Percentiles rank a stretch among this genome's conserved stretches.
Evolutionary conservation across 2,329 filamentous ascomycete species (phyloP).

Genomic region (Botryotinia calthae): DNA sequence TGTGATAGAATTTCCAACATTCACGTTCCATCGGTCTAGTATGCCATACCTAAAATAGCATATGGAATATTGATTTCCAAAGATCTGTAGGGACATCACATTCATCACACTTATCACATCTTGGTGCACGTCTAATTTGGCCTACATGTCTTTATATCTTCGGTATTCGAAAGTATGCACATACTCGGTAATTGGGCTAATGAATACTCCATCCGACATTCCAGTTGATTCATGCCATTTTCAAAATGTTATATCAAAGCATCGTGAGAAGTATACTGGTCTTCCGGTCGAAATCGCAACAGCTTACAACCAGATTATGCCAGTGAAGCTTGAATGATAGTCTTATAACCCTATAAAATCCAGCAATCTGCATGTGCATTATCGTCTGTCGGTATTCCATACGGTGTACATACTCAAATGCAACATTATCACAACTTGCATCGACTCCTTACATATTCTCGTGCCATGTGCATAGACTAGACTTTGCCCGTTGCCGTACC

Average conservation of each 20-base stretch:
- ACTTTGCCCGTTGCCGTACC: not conserved
- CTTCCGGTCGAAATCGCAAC: not conserved
- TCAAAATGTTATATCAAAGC: not conserved
- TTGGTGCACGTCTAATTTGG: not conserved
- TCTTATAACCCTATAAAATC: not conserved
- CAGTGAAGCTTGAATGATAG: not conserved
- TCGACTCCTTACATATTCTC: not conserved
- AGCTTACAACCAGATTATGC: not conserved
- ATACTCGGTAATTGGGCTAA: not conserved
- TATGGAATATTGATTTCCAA: not conserved
- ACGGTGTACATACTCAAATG: not conserved
- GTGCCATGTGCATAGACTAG: not conserved
- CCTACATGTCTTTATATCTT: not conserved
- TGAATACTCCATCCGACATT: not conserved
- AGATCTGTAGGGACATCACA: not conserved
- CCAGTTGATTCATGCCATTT: not conserved
- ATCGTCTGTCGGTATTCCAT: not conserved
- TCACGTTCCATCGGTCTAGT: not conserved
- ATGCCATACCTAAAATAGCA: not conserved
- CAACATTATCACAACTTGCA: not conserved
- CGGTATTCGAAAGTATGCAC: not conserved
- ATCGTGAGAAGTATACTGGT: not conserved
- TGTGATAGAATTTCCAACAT: not conserved
- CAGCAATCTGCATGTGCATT: not conserved
- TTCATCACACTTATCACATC: not conserved